Conservation (phyloP, 306 rosid species). For the Lathyrus tuberosus region DNA sequence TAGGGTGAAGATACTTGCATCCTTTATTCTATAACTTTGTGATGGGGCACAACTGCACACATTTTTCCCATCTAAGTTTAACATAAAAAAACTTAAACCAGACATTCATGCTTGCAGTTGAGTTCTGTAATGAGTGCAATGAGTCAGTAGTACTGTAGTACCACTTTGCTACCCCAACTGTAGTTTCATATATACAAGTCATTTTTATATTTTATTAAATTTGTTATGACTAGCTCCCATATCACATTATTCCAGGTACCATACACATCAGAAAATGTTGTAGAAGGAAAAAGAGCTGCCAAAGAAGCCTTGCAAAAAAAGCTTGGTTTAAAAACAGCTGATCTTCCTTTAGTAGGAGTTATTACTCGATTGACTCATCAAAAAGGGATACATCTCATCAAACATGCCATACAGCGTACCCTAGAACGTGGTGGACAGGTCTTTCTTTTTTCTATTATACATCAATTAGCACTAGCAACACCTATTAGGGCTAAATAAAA, state of each 20-base stretch:
- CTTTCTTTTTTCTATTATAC: slow-evolving; percentile 29
- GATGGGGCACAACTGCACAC: slow-evolving; percentile 17
- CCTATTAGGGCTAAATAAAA: slow-evolving; percentile 8
- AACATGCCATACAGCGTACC: slow-evolving; percentile 78
- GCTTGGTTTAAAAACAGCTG: slow-evolving; percentile 72
- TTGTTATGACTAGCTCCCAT: slow-evolving; percentile 37
- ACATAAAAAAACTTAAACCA: slow-evolving; percentile 22
- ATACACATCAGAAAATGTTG: slow-evolving; percentile 89
- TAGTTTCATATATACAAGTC: slow-evolving; percentile 10
- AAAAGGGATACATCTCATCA: slow-evolving; percentile 98
- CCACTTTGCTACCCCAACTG: slow-evolving; percentile 3
- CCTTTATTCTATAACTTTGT: slow-evolving; percentile 29
- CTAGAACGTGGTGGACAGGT: slow-evolving; percentile 95
- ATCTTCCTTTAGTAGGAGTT: slow-evolving; percentile 85
- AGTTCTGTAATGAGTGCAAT: slow-evolving; percentile 25
- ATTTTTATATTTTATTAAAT: slow-evolving; percentile 27
- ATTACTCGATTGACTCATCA: slow-evolving; percentile 91
- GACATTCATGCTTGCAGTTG: slow-evolving; percentile 15
- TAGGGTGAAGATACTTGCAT: slow-evolving; percentile 26
- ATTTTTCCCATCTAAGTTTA: slow-evolving; percentile 19
- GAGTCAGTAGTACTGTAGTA: slow-evolving; percentile 31
- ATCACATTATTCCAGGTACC: slow-evolving; percentile 58
- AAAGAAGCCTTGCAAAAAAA: slow-evolving; percentile 85
- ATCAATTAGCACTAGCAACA: slow-evolving; percentile 10
- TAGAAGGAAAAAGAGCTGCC: slow-evolving; percentile 93